Percentiles rank a stretch among this genome's conserved stretches.
These are phyloP conservation scores for Glycine latifolia DNA, from an alignment of 306 rosid species.

Conservation along the genomic window DNA sequence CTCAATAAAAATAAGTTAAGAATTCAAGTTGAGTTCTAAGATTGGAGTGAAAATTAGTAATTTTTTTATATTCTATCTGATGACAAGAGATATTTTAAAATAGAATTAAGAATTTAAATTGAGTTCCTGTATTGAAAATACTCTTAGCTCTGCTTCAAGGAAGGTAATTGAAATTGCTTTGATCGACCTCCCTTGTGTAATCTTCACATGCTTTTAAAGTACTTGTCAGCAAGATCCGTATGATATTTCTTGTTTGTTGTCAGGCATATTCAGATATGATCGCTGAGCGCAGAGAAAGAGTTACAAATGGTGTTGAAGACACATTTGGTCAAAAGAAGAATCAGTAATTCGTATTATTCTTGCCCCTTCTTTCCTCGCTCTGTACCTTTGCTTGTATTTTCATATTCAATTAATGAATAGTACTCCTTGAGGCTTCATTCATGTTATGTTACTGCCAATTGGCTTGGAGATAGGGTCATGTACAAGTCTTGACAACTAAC, in stretches of 20 bases:
- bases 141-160: neutral
- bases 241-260: constrained; percentile 38
- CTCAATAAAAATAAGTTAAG: neutral
- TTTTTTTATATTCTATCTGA: neutral
- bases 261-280: constrained; percentile 91
- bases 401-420: constrained; percentile 26
- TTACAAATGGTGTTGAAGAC: constrained; percentile 83
- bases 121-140: neutral
- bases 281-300: constrained; percentile 75
- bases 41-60: neutral
- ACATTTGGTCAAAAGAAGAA: constrained; percentile 70
- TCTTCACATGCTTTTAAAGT: neutral
- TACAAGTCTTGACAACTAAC: constrained; percentile 18
- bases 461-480: constrained; percentile 31
- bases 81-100: neutral
- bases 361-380: neutral
- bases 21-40: neutral
- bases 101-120: neutral
- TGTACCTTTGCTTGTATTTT: constrained; percentile 20
- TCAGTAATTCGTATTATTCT: constrained; percentile 42
- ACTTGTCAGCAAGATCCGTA: neutral
- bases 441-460: constrained; percentile 40
- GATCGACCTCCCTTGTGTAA: neutral
- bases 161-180: no score
- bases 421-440: constrained; percentile 24